Evolutionary conservation across 2,329 filamentous ascomycete species (phyloP).

Genomic region (Penicillium sumatraense): DNA sequence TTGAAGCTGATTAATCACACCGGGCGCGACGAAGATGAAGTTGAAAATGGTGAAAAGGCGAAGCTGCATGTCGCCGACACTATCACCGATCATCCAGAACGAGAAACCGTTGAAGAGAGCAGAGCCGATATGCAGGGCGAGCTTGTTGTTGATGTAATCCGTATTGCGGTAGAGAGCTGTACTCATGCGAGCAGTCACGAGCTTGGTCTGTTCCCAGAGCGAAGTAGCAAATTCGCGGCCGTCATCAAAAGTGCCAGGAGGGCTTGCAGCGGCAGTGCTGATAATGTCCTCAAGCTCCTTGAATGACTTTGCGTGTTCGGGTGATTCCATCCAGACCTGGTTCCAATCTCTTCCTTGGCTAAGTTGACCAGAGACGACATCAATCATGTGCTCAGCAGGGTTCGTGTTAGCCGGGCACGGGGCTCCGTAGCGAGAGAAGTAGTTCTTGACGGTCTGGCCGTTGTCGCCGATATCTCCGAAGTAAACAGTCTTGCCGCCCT

Average conservation of each 20-base stretch:
- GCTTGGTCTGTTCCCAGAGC: slow-evolving; percentile 12
- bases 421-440: slow-evolving; percentile 13
- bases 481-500: slow-evolving; percentile 19
- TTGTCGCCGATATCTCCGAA: slow-evolving; percentile 20
- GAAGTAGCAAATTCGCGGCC: slow-evolving; percentile 15
- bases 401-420: slow-evolving; percentile 10
- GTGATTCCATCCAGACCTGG: slow-evolving; percentile 13
- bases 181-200: slow-evolving; percentile 14
- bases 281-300: slow-evolving; percentile 14
- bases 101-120: slow-evolving; percentile 18
- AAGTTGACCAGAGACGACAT: slow-evolving; percentile 17
- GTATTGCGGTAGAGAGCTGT: slow-evolving; percentile 14
- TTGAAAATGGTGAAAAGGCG: slow-evolving; percentile 18
- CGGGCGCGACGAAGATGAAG: slow-evolving; percentile 18
- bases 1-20: slow-evolving; percentile 13
- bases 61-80: slow-evolving; percentile 12
- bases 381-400: slow-evolving; percentile 19
- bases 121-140: slow-evolving; percentile 15
- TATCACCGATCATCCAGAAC: slow-evolving; percentile 18
- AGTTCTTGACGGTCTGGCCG: slow-evolving; percentile 12
- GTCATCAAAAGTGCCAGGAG: slow-evolving; percentile 15
- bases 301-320: slow-evolving; percentile 6
- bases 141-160: slow-evolving; percentile 17
- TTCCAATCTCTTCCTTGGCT: slow-evolving; percentile 18
- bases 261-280: slow-evolving; percentile 7